phyloP scores from a whole-genome alignment of 1,139 yeast species.

The Geotrichum histeridarum region DNA sequence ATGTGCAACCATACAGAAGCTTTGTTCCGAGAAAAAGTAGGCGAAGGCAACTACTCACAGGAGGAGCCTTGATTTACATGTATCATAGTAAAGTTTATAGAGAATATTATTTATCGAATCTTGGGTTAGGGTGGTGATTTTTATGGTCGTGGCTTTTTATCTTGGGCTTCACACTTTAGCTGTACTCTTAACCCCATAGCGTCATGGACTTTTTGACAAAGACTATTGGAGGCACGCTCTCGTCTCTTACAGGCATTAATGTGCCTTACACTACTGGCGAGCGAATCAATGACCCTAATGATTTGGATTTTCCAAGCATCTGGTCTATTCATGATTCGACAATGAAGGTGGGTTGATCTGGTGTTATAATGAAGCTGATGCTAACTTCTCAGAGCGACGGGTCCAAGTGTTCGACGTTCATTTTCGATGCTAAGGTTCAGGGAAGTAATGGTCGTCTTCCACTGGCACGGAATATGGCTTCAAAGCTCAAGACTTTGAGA shows the following conservation, averaged over 20 bases:
- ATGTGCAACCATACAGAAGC: conserved; percentile 80
- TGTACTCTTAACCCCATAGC: neutral
- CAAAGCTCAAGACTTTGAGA: conserved; percentile 60
- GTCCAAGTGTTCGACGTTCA: conserved; percentile 51
- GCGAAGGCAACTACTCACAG: conserved; percentile 45
- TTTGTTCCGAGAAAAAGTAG: conserved; percentile 47
- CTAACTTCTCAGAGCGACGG: conserved; percentile 37
- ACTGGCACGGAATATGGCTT: conserved; percentile 60
- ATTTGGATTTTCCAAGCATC: conserved; percentile 36
- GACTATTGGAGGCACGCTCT: conserved; percentile 32
- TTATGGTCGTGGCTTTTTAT: conserved; percentile 11
- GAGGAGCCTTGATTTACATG: conserved; percentile 40
- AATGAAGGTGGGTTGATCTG: conserved; percentile 26
- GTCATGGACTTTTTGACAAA: conserved; percentile 38
- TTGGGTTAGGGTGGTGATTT: conserved; percentile 13
- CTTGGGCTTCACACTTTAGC: neutral
- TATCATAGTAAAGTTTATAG: neutral
- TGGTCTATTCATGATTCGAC: conserved; percentile 51
- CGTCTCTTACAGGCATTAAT: conserved; percentile 30
- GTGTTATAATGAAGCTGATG: neutral
- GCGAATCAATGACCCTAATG: conserved; percentile 21
- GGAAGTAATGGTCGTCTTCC: conserved; percentile 38
- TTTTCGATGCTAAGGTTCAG: conserved; percentile 50
- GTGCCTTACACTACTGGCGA: conserved; percentile 34
- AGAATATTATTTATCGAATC: neutral